phyloP scores from a whole-genome alignment of 352 stramenopile genomes.

The Phytophthora nicotianae region DNA sequence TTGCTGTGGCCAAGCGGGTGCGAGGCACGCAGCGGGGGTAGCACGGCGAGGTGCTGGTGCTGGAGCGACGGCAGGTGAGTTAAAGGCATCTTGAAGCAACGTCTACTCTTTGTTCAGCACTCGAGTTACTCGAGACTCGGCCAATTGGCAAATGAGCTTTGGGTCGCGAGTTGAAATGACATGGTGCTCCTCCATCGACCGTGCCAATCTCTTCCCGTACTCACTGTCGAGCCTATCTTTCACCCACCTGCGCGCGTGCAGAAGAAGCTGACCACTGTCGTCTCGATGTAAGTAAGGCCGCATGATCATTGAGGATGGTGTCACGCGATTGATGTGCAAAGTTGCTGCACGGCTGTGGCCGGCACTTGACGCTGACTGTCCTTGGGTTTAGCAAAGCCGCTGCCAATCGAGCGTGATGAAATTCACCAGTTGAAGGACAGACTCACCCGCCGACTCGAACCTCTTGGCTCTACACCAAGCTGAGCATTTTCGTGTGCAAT shows the following conservation, averaged over 20 bases:
- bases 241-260: conserved; percentile 29
- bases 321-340: conserved; percentile 29
- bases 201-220: conserved; percentile 26
- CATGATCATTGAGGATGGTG: conserved; percentile 39
- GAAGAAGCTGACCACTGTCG: conserved; percentile 38
- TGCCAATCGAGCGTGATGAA: conserved; percentile 19
- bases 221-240: conserved; percentile 33
- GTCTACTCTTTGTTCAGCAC: neutral
- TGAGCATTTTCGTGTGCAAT: conserved; percentile 4
- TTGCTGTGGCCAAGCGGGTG: conserved; percentile 19
- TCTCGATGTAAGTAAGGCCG: conserved; percentile 18
- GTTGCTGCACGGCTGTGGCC: conserved; percentile 26
- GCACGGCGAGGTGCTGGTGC: conserved; percentile 21
- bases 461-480: neutral
- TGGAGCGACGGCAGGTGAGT: conserved; percentile 39
- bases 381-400: conserved; percentile 17
- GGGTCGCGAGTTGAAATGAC: conserved; percentile 30
- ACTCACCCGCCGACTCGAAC: conserved; percentile 15
- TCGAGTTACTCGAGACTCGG: conserved; percentile 8
- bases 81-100: conserved; percentile 32
- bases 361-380: conserved; percentile 27
- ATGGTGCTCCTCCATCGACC: conserved; percentile 5
- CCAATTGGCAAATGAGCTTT: conserved; percentile 41
- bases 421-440: conserved; percentile 31
- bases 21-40: conserved; percentile 36